Evolutionary conservation across 306 rosid genomes (phyloP), one percentile per base, ranked within the genome.

Genomic region (Corylus avellana): DNA sequence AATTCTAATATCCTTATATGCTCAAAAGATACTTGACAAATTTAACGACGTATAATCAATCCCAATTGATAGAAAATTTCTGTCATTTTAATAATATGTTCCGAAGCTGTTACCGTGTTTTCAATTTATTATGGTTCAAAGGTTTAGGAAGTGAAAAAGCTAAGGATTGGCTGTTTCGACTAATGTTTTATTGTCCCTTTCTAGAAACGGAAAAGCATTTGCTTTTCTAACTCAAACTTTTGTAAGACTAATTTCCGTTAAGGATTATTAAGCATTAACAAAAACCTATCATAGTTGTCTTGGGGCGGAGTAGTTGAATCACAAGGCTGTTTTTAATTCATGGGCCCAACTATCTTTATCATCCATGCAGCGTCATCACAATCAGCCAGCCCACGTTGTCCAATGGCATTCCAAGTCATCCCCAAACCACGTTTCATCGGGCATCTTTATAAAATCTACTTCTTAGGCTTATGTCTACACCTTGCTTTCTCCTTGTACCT

Each of bases 291-390:
- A 46, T 27, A 63, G 6, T 47, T 51, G 29, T 56, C n/a, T 42
- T 9, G 12, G 13, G 14, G 27, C 55, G 79, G 1, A 35, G 82
- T 79, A 57, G 88, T 80, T 82, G 84, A 71, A 71, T 72, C 70
- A 3, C 44, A 72, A 16, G 44, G 88, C 61, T 18, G 17, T 57
- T 58, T 72, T 67, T 70, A 68, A 39, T 75, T 64, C 17, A 25
- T 73, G 82, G 88, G 50, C 54, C 83, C 78, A 75, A 20, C 35
- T 3, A 48, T 81, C 78, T 64, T 70, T 58, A 39, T 78, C 88
- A 32, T 10, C 83, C 63, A 39, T 55, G 46, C 20, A 75, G 75
- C 44, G 68, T 66, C 73, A 71, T 73, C 77, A 49, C 61, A 81
- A 75, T 78, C 78, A 66, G 11, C 68, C n/a, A 44, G 67, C 75